phyloP scores from a whole-genome alignment of 495 filamentous ascomycete genomes.

The Physcia stellaris region DNA sequence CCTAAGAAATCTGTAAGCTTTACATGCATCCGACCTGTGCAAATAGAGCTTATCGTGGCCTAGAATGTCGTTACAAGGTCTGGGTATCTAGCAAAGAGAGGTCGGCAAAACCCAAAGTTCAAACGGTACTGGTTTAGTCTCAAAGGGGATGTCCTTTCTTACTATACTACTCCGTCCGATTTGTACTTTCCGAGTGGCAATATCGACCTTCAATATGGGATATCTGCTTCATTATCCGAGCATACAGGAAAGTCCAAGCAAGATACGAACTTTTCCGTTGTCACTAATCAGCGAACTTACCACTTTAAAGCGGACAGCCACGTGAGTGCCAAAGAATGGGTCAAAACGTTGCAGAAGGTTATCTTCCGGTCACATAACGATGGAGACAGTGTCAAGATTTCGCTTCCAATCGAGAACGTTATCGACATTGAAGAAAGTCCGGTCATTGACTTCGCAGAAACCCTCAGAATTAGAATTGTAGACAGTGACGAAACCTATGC shows the following conservation, averaged over 20 bases:
- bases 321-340: conserved; percentile 91
- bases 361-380: conserved; percentile 96
- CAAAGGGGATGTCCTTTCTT: conserved; percentile 90
- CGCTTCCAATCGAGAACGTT: conserved; percentile 73
- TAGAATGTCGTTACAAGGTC: conserved; percentile 71
- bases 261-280: conserved; percentile 59
- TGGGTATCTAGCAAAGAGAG: conserved; percentile 79
- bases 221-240: conserved; percentile 59
- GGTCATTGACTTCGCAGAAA: conserved; percentile 85
- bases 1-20: conserved; percentile 67
- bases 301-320: conserved; percentile 83
- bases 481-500: conserved; percentile 88
- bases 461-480: conserved; percentile 82
- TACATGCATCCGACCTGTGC: background rate
- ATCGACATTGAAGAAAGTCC: conserved; percentile 88
- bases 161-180: conserved; percentile 71
- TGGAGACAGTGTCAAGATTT: conserved; percentile 94
- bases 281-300: conserved; percentile 71
- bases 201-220: conserved; percentile 84
- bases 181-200: conserved; percentile 86
- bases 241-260: conserved; percentile 61
- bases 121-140: conserved; percentile 94
- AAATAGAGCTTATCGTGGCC: conserved; percentile 15
- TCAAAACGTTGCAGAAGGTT: conserved; percentile 82
- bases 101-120: conserved; percentile 77